These are phyloP conservation scores for Kodamaea sp. DNA, from an alignment of 1,139 yeast species.

Conservation along the genomic window DNA sequence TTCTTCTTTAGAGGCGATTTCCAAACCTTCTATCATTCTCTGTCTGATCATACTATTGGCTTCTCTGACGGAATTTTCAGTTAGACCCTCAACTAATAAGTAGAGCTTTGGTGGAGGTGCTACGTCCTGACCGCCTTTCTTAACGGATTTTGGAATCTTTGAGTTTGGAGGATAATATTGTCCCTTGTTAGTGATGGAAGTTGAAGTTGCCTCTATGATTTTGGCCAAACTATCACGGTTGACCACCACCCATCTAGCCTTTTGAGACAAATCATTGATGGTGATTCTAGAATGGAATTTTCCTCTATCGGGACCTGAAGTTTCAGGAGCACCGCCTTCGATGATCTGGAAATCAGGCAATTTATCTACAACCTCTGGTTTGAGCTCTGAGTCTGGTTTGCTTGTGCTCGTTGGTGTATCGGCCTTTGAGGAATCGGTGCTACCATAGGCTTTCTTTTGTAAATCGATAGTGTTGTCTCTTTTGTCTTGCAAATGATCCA, in stretches of 20 bases:
- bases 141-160: slow-evolving; percentile 39
- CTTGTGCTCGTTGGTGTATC: slow-evolving; percentile 1
- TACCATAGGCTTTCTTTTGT: slow-evolving; percentile 45
- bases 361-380: slow-evolving; percentile 10
- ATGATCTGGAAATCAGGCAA: slow-evolving; percentile 51
- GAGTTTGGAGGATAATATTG: slow-evolving; percentile 65
- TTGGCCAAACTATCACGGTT: slow-evolving; percentile 64
- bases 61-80: slow-evolving; percentile 60
- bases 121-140: slow-evolving; percentile 31
- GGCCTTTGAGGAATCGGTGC: slow-evolving; percentile 11
- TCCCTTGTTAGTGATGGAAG: slow-evolving; percentile 85
- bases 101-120: slow-evolving; percentile 74
- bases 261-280: slow-evolving; percentile 84
- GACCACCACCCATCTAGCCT: slow-evolving; percentile 81
- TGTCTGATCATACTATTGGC: slow-evolving; percentile 68
- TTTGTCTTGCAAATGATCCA: slow-evolving; percentile 73
- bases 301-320: slow-evolving; percentile 63
- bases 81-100: slow-evolving; percentile 75
- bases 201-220: slow-evolving; percentile 70
- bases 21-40: slow-evolving; percentile 61
- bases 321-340: slow-evolving; percentile 59
- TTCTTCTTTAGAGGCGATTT: slow-evolving; percentile 44
- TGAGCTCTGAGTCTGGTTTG: slow-evolving; percentile 5
- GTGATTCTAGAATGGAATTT: slow-evolving; percentile 70
- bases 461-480: slow-evolving; percentile 58